These are phyloP conservation scores for Fusarium avenaceum DNA, from an alignment of 2,329 filamentous ascomycete genomes.

Conservation along the genomic window DNA sequence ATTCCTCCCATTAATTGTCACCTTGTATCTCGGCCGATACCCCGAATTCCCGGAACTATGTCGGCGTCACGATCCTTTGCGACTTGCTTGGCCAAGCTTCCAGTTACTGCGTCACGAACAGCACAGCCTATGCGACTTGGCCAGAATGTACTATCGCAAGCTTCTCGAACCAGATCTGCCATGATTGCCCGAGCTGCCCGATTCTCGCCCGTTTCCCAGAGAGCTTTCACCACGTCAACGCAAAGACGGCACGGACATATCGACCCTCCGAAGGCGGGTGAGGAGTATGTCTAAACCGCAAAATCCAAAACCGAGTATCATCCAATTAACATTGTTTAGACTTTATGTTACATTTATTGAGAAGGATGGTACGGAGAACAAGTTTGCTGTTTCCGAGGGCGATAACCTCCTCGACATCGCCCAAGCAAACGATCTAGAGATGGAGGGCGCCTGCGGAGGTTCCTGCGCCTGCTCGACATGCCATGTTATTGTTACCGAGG, in stretches of 20 bases:
- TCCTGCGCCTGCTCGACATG: slow-evolving; percentile 95
- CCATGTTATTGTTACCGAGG: slow-evolving; percentile 85
- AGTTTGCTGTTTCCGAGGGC: slow-evolving; percentile 84
- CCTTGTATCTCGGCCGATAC: slow-evolving; percentile 20
- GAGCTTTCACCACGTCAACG: slow-evolving; percentile 76
- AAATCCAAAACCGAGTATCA: neutral
- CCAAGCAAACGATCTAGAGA: slow-evolving; percentile 93
- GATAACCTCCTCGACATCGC: slow-evolving; percentile 97
- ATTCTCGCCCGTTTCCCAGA: slow-evolving; percentile 42
- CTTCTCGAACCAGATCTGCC: slow-evolving; percentile 43
- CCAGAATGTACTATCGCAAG: slow-evolving; percentile 28
- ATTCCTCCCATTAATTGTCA: slow-evolving; percentile 17
- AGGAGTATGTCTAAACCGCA: slow-evolving; percentile 76
- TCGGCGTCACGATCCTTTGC: slow-evolving; percentile 53
- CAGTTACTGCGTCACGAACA: slow-evolving; percentile 50
- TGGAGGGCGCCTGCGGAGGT: slow-evolving; percentile 97
- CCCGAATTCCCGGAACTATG: slow-evolving; percentile 47
- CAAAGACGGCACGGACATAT: slow-evolving; percentile 80
- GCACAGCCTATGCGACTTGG: slow-evolving; percentile 44
- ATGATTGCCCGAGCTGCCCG: slow-evolving; percentile 23
- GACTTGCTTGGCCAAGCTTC: slow-evolving; percentile 53
- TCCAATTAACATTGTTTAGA: slow-evolving; percentile 60
- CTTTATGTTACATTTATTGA: slow-evolving; percentile 93
- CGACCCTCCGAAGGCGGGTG: slow-evolving; percentile 85
- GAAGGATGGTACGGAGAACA: slow-evolving; percentile 83